Conservation (phyloP, 2,329 filamentous ascomycete genomes). For the Arthrobotrys conoides region DNA sequence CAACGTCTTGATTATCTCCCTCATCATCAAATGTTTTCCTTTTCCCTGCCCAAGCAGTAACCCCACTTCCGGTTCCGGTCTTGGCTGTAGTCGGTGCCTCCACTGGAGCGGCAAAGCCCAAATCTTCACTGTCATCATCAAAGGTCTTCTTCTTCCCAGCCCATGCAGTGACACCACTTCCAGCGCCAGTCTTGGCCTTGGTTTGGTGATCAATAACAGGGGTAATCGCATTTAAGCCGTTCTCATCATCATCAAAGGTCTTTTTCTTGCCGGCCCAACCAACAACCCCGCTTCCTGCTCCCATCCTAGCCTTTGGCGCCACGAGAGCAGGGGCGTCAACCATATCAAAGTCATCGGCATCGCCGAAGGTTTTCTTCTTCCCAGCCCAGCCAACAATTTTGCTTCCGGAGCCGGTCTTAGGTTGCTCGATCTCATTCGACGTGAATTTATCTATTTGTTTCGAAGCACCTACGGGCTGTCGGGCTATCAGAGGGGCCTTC, state of each 20-base stretch:
- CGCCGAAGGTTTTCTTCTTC: conserved; percentile 40
- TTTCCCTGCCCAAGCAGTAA: conserved; percentile 37
- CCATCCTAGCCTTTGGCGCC: conserved; percentile 28
- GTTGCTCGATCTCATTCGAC: conserved; percentile 2
- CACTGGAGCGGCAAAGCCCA: background rate
- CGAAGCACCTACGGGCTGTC: conserved; percentile 28
- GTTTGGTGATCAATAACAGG: background rate
- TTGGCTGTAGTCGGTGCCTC: conserved; percentile 28
- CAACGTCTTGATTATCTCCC: conserved; percentile 6
- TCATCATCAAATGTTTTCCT: conserved; percentile 48
- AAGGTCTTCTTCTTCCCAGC: conserved; percentile 59
- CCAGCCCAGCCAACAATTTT: conserved; percentile 40
- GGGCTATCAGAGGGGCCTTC: conserved; percentile 1
- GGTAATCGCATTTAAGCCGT: conserved; percentile 13
- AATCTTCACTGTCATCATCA: conserved; percentile 43
- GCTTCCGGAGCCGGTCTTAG: conserved; percentile 11
- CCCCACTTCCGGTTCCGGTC: conserved; percentile 40
- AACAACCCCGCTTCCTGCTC: conserved; percentile 50
- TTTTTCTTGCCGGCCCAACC: conserved; percentile 57
- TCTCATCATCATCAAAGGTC: conserved; percentile 43
- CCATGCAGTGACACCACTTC: conserved; percentile 58
- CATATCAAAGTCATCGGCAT: conserved; percentile 33
- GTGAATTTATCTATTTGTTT: background rate
- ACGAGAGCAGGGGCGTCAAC: conserved; percentile 5
- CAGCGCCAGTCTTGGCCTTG: conserved; percentile 50